These are phyloP conservation scores for Dianthus caryophyllus DNA, from an alignment of 148 eudicot genomes.

Conservation along the genomic window DNA sequence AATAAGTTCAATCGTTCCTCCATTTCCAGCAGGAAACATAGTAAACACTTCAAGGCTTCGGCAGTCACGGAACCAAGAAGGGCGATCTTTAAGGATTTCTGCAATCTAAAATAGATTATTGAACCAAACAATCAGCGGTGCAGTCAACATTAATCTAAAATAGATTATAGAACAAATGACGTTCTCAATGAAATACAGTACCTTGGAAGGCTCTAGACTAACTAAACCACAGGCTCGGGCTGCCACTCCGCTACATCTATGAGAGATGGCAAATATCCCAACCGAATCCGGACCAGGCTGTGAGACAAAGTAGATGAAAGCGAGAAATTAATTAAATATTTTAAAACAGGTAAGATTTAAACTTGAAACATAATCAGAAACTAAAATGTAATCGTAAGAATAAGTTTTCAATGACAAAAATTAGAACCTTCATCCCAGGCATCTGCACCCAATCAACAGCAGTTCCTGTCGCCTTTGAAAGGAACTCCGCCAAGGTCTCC, in stretches of 20 bases:
- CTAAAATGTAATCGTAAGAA: background rate
- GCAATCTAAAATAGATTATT: constrained; percentile 81
- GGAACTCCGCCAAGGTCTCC: constrained; percentile 49
- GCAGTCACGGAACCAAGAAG: constrained; percentile 95
- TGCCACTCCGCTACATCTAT: constrained; percentile 83
- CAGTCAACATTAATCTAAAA: too few species aligned
- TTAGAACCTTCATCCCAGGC: constrained; percentile 99
- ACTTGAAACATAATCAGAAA: background rate
- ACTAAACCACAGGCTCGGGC: constrained; percentile 99
- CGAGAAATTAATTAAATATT: too few species aligned
- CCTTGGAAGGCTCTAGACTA: constrained; percentile 92
- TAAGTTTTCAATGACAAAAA: background rate
- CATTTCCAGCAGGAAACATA: constrained; percentile 83
- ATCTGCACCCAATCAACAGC: constrained; percentile 99
- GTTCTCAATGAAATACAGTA: constrained; percentile 22
- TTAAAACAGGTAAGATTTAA: too few species aligned
- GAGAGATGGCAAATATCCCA: constrained; percentile 97
- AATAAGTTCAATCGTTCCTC: constrained; percentile 87
- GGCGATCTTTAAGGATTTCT: constrained; percentile 96
- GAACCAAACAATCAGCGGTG: too few species aligned
- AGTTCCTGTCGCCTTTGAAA: constrained; percentile 92
- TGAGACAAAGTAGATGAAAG: constrained; percentile 9
- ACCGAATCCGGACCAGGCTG: constrained; percentile 99
- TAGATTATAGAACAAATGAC: too few species aligned
- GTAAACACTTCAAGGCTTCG: constrained; percentile 90